phyloP scores from a whole-genome alignment of 441 rosid species.

The Gossypium gossypioides region DNA sequence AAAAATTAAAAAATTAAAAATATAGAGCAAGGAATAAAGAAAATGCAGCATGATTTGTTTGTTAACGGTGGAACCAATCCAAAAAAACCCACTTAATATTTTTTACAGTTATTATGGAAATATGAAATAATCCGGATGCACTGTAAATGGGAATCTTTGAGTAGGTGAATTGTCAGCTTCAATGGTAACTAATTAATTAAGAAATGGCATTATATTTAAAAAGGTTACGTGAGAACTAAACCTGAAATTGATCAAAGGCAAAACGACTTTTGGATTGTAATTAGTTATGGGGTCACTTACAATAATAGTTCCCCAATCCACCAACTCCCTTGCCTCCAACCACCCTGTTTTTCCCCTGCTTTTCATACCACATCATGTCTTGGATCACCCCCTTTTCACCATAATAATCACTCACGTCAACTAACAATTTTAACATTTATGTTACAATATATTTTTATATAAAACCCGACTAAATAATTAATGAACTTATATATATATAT shows the following conservation, averaged over 20 bases:
- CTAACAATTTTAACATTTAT: too few relatives aligned
- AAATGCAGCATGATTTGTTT: neutral
- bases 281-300: constrained; percentile 48
- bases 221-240: constrained; percentile 24
- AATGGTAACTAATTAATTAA: constrained; percentile 10
- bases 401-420: neutral
- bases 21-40: neutral
- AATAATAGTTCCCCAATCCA: constrained; percentile 11
- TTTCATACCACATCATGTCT: neutral
- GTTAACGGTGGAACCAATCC: neutral
- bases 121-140: neutral
- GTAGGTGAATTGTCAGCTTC: constrained; percentile 13
- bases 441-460: neutral
- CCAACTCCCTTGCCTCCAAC: constrained; percentile 34
- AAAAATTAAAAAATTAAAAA: neutral
- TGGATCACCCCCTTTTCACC: neutral
- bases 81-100: neutral
- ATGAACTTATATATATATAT: too few relatives aligned
- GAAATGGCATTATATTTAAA: neutral
- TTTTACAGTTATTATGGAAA: neutral
- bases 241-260: constrained; percentile 24
- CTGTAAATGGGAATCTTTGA: neutral
- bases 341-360: constrained; percentile 5
- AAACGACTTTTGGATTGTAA: constrained; percentile 43
- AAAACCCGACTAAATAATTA: neutral